Evolutionary conservation across 2,329 filamentous ascomycete species (phyloP).

Genomic region (Cladosporium sp.): DNA sequence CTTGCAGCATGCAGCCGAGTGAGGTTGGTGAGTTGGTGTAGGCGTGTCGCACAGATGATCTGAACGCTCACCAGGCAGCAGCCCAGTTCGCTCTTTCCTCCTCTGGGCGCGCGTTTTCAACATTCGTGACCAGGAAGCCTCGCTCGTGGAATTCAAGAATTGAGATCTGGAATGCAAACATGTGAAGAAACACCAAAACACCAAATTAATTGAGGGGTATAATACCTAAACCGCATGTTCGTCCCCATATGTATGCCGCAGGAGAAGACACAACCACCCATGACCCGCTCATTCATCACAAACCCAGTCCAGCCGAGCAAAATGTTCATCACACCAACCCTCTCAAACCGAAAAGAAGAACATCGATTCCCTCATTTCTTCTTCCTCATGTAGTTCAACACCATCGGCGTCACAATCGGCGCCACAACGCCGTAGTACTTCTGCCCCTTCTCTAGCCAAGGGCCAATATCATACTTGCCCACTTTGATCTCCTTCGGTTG

Average conservation of each 20-base stretch:
- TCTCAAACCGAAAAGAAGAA: neutral
- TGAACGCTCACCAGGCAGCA: no score
- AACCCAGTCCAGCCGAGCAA: neutral
- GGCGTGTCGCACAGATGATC: no score
- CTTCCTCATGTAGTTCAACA: constrained; percentile 32
- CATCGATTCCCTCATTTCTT: constrained; percentile 22
- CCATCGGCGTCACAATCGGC: constrained; percentile 35
- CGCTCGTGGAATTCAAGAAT: no score
- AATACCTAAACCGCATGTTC: constrained; percentile 10
- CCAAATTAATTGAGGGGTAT: constrained; percentile 16
- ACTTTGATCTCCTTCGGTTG: constrained; percentile 33
- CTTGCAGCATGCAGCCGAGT: no score
- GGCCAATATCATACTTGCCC: constrained; percentile 36
- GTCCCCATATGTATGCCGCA: constrained; percentile 6
- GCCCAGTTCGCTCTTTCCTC: no score
- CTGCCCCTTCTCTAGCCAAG: constrained; percentile 35
- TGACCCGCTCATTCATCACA: neutral
- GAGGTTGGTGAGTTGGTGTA: no score
- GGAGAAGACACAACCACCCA: neutral
- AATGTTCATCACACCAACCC: neutral
- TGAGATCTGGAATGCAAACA: neutral
- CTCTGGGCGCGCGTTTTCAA: no score
- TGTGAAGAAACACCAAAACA: constrained; percentile 1
- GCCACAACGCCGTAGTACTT: constrained; percentile 36
- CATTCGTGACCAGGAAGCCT: no score